Percentiles rank a stretch among this genome's conserved stretches.
These are phyloP conservation scores for Aspergillus sp. DNA, from an alignment of 2,329 filamentous ascomycete species.

Conservation along the genomic window DNA sequence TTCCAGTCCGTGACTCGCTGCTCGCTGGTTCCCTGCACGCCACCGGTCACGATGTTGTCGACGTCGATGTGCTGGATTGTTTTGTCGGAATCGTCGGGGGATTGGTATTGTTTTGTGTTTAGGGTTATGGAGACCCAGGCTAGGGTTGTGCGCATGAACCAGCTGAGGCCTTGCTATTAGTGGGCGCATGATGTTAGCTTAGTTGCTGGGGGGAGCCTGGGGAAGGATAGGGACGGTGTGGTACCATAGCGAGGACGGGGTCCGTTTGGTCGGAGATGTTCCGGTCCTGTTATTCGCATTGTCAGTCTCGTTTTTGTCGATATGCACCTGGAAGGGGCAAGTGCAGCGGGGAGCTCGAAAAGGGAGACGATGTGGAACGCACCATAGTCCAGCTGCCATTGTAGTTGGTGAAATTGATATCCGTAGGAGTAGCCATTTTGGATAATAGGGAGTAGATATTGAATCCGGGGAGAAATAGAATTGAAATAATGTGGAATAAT, in stretches of 20 bases:
- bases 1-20: constrained; percentile 57
- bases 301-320: not conserved
- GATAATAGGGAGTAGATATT: not conserved
- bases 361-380: constrained; percentile 29
- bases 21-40: constrained; percentile 66
- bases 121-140: constrained; percentile 68
- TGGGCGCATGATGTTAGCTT: constrained; percentile 9
- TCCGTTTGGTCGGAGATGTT: constrained; percentile 68
- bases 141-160: constrained; percentile 71
- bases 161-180: constrained; percentile 64
- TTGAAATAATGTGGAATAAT: not conserved
- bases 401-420: constrained; percentile 66
- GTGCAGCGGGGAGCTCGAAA: not conserved
- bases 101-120: constrained; percentile 60
- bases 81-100: constrained; percentile 44
- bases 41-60: constrained; percentile 69
- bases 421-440: constrained; percentile 70
- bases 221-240: constrained; percentile 2
- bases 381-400: constrained; percentile 71
- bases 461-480: not conserved
- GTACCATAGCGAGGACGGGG: constrained; percentile 63
- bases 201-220: not conserved
- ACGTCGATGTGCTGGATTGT: constrained; percentile 65
- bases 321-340: not conserved
- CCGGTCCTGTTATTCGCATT: constrained; percentile 62